A percentile compares a stretch with the other conserved stretches of the same genome.
Conservation (phyloP, 1,139 yeast species). For the Candida frijolesensis region DNA sequence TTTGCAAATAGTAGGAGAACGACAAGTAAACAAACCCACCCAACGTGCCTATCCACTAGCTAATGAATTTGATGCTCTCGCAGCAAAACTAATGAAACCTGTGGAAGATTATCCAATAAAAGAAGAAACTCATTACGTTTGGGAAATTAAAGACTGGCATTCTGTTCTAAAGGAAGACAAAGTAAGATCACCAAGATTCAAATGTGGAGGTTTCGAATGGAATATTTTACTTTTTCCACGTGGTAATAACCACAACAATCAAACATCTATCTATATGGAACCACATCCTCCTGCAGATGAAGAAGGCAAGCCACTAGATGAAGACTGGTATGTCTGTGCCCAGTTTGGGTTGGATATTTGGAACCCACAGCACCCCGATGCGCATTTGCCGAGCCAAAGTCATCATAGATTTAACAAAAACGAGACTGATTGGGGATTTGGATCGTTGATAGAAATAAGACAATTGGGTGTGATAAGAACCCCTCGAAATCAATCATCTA, state of each 20-base stretch:
- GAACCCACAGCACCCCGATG: constrained; percentile 71
- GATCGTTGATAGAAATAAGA: constrained; percentile 67
- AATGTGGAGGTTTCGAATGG: constrained; percentile 74
- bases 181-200: constrained; percentile 56
- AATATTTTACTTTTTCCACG: constrained; percentile 75
- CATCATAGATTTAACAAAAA: constrained; percentile 74
- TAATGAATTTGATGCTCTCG: constrained; percentile 30
- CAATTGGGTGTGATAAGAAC: constrained; percentile 33
- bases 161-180: constrained; percentile 45
- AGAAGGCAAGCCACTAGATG: constrained; percentile 30
- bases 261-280: constrained; percentile 66
- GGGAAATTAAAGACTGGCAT: constrained; percentile 76
- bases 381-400: constrained; percentile 66
- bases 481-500: constrained; percentile 13
- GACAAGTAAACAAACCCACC: neutral
- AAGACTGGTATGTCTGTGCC: constrained; percentile 83
- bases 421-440: constrained; percentile 96
- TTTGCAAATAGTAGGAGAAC: constrained; percentile 5
- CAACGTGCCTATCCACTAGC: constrained; percentile 26
- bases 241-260: constrained; percentile 55
- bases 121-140: constrained; percentile 54
- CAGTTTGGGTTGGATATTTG: constrained; percentile 87
- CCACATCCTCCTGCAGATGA: constrained; percentile 50
- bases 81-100: constrained; percentile 40
- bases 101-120: constrained; percentile 46